Base-by-base conservation (phyloP, 139 green algal species). In the Gonium pectorale region DNA sequence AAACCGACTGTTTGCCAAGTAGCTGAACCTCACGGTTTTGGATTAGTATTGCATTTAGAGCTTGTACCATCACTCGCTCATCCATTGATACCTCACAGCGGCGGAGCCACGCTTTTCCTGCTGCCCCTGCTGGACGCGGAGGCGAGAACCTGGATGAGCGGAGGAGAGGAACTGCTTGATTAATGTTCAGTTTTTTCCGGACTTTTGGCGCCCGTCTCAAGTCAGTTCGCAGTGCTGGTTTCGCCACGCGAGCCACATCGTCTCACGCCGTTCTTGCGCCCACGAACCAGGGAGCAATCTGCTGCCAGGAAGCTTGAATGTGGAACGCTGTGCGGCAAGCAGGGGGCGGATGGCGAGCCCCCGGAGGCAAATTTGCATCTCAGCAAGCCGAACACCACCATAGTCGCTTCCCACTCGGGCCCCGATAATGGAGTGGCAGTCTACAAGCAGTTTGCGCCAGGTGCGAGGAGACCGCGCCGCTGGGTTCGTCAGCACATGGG, bases 371-470 rank as follows among this genome's bases (percentile, higher is more conserved):
- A 77, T 44, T 29, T 77, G 46, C 64, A 67, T 1, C 49, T 85
- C 22, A 59, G 46, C 46, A 85, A 85, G 66, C 66, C 79, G 8
- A 43, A 60, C 64, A 27, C 21, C 2, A 68, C 60, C 33, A 77
- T 85, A 24, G 29, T 85, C 15, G 79, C 79, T 1, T 78, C 64
- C 37, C 79, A 85, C 29, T 85, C 79, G 11, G 79, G 79, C 2
- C 79, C 79, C 3, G 64, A 85, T 29, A 43, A 26, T 5, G 78
- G 78, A 26, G 78, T 84, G 0, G 78, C 46, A 19, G 49, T 77
- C 0, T 85, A 85, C 60, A 85, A 77, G 49, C 63, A 85, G 21
- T 77, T 75, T 33, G 64, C 79, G 11, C 40, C 63, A 68, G 79
- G 79, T 77, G n/a, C 21, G 46, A 5, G 7, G n/a, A n/a, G 15